phyloP scores from a whole-genome alignment of 148 eudicot genomes.

The Spergularia marina region DNA sequence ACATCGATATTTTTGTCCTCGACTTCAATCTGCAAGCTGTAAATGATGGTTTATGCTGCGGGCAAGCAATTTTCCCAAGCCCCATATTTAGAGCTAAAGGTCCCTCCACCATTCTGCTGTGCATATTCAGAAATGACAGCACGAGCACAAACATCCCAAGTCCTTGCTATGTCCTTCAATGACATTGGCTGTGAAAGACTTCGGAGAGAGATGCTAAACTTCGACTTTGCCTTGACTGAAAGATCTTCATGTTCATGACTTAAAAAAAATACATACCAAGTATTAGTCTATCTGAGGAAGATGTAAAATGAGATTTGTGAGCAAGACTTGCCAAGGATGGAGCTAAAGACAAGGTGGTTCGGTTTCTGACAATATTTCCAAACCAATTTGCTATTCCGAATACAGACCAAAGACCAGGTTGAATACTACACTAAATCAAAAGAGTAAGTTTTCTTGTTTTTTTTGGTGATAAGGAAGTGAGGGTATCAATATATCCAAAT shows the following conservation, averaged over 20 bases:
- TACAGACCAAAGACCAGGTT: too few species aligned
- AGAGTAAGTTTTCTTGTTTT: too few species aligned
- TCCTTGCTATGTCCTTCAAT: slow-evolving; percentile 69
- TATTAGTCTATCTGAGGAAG: background rate
- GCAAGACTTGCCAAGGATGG: background rate
- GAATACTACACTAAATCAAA: too few species aligned
- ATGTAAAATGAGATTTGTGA: too few species aligned
- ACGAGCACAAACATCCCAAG: slow-evolving; percentile 89
- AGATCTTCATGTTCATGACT: slow-evolving; percentile 85
- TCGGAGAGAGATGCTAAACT: slow-evolving; percentile 76
- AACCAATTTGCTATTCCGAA: too few species aligned
- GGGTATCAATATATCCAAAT: too few species aligned
- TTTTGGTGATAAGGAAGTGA: too few species aligned
- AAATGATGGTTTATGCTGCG: slow-evolving; percentile 42
- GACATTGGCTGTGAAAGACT: slow-evolving; percentile 86
- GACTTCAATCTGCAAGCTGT: background rate
- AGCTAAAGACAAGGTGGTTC: background rate
- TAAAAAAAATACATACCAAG: slow-evolving; percentile 15
- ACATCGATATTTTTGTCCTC: background rate
- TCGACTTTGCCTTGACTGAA: slow-evolving; percentile 74
- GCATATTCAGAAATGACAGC: slow-evolving; percentile 78
- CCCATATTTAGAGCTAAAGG: slow-evolving; percentile 89
- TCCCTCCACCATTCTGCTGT: slow-evolving; percentile 81
- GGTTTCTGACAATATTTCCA: background rate
- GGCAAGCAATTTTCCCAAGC: slow-evolving; percentile 80